Conservation (phyloP, 257 asterid species). For the Petunia secreta region DNA sequence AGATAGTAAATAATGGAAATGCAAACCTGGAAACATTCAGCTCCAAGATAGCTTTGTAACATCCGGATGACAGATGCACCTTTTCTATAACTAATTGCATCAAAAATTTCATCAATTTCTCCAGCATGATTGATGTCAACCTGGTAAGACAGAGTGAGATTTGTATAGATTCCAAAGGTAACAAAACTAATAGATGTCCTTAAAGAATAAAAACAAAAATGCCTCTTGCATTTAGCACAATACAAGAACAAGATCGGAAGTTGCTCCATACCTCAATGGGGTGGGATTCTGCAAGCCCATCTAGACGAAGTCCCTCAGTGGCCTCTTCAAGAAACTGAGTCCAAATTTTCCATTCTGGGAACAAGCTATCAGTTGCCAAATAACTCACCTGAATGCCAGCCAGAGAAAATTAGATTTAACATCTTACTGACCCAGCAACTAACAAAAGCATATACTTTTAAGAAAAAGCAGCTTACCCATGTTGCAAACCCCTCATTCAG, state of each 20-base stretch:
- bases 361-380: slow-evolving; percentile 82
- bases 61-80: slow-evolving; percentile 96
- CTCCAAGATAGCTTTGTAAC: slow-evolving; percentile 95
- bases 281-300: slow-evolving; percentile 93
- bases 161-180: slow-evolving; percentile 15
- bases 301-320: slow-evolving; percentile 86
- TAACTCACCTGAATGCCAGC: slow-evolving; percentile 76
- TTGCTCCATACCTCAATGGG: slow-evolving; percentile 74
- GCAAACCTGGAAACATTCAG: slow-evolving; percentile 83
- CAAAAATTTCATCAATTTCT: slow-evolving; percentile 96
- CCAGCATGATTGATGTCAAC: slow-evolving; percentile 85
- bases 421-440: slow-evolving; percentile 6
- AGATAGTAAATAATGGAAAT: background rate
- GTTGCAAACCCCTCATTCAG: slow-evolving; percentile 95
- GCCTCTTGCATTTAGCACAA: background rate
- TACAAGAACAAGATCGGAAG: background rate
- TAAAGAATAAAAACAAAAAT: slow-evolving; percentile 5
- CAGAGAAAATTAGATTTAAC: slow-evolving; percentile 28
- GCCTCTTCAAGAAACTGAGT: slow-evolving; percentile 90
- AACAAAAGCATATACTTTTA: slow-evolving; percentile 25
- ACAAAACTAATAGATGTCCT: background rate
- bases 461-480: slow-evolving; percentile 61
- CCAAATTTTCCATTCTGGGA: slow-evolving; percentile 97
- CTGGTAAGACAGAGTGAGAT: slow-evolving; percentile 46
- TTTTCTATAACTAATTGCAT: slow-evolving; percentile 89